Base-by-base conservation (phyloP, 768 basidiomycete species). In the Lactarius evosmus region DNA sequence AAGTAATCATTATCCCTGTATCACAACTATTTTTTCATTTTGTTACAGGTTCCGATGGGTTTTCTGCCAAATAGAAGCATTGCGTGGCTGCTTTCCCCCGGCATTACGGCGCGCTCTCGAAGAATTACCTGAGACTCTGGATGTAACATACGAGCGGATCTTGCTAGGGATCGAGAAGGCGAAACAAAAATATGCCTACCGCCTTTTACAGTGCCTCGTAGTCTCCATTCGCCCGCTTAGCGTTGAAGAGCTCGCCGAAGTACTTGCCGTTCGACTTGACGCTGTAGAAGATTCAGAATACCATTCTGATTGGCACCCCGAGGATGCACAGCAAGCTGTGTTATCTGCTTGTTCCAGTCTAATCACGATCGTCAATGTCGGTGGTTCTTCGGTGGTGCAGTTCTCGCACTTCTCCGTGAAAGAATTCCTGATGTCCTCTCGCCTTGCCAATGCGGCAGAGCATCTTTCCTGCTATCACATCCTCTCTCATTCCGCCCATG, bases 311-410 rank as follows among this genome's bases (percentile, higher is more conserved):
- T 63, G 56, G 50, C 38, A 57, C 1, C 57, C 14, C 6, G 25
- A 0, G 0, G 22, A 63, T 16, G 32, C 62, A 14, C 17, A 54
- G 2, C 56, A 58, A n/a, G 62, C 62, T 1, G 51, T 63, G 3
- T 25, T 63, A 0, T 63, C 62, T 16, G 51, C 41, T 6, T 44
- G 62, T 30, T 58, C 62, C 4, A 63, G 62, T n/a, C 27, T 63
- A 1, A 19, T 63, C 25, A 9, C 51, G 0, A 44, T 63, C 6
- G 32, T 58, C 50, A 5, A 36, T 3, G 51, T 25, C 1, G 50
- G 19, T 25, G 56, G 51, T 25, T 34, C 9, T 3, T 8, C 27
- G 17, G 38, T 58, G 7, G 62, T 58, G 0, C 62, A 63, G 7
- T 63, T 63, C 17, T 46, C 62, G 0, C 62, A 63, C 16, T 63